Base-by-base conservation (phyloP, 495 filamentous ascomycete species). In the Viridothelium virens region DNA sequence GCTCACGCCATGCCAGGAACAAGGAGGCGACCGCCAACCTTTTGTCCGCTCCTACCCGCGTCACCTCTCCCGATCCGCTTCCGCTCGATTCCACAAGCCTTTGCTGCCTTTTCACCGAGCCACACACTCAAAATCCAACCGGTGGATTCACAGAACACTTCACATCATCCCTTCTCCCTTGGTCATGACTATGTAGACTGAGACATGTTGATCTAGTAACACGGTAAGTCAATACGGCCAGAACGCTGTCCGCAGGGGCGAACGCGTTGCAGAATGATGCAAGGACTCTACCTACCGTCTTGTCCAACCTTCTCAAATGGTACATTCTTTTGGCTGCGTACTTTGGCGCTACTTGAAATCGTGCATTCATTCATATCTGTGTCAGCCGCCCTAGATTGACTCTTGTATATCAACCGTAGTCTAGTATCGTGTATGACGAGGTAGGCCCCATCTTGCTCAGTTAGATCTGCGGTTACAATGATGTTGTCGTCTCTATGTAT, bases 11-110 rank as follows among this genome's bases (percentile, higher is more conserved):
- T 7, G 41, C 48, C 48, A 53, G 48, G 48, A 53, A 53, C 48
- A 53, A 53, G 48, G 48, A 53, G 48, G 48, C 41, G 48, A 53
- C 12, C 48, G 48, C 48, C 48, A 53, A 53, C 18, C 11, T 53
- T 53, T 53, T 53, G 48, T 53, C 48, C 48, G 41, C 41, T 53
- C 10, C 11, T 25, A n/a, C 48, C 11, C 25, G 25, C 25, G 25
- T 25, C 25, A 25, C 25, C 25, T 25, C 25, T 25, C 25, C 25
- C 25, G 25, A 25, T 25, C 25, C 25, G 25, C 25, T 25, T 25
- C 25, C 25, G 25, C 25, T 25, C 25, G 25, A 25, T 25, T 25
- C 25, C 25, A 25, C 25, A 25, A 25, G 25, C 25, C 25, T 25
- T 25, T 25, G 25, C 25, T 25, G 25, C 25, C 25, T 25, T 25